phyloP scores from a whole-genome alignment of 2,329 filamentous ascomycete genomes.

The Diplocarpon mali region DNA sequence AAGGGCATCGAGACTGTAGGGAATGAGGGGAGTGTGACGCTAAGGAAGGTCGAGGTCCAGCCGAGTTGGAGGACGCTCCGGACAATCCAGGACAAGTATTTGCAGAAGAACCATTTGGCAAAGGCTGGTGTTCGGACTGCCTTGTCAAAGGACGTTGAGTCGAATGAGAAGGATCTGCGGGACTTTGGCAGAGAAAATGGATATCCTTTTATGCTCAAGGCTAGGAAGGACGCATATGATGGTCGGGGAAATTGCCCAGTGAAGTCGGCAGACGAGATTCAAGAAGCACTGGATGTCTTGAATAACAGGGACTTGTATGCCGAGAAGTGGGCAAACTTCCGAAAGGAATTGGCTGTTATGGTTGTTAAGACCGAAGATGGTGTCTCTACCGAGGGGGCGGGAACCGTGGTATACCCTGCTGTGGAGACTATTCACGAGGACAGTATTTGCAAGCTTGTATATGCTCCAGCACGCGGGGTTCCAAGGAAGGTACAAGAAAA shows the following conservation, averaged over 20 bases:
- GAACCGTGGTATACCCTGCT: constrained; percentile 65
- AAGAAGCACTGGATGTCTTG: constrained; percentile 57
- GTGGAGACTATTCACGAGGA: constrained; percentile 95
- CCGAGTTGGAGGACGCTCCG: constrained; percentile 80
- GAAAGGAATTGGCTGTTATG: constrained; percentile 84
- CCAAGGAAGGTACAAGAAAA: constrained; percentile 45
- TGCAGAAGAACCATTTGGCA: constrained; percentile 73
- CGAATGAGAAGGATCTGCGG: constrained; percentile 47
- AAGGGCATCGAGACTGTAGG: constrained; percentile 44
- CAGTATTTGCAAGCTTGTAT: constrained; percentile 88
- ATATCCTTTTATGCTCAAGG: constrained; percentile 87
- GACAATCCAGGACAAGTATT: constrained; percentile 87
- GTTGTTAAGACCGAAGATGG: constrained; percentile 76
- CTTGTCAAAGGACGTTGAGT: constrained; percentile 45
- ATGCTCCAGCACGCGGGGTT: constrained; percentile 69
- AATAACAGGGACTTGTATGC: constrained; percentile 68
- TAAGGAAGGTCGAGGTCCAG: constrained; percentile 51
- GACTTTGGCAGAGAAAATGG: constrained; percentile 55
- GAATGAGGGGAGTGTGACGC: constrained; percentile 29
- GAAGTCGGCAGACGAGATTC: constrained; percentile 46
- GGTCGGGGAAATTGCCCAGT: constrained; percentile 68
- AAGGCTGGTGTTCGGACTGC: constrained; percentile 61
- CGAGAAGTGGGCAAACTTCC: constrained; percentile 71
- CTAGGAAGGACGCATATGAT: constrained; percentile 82
- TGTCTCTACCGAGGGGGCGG: constrained; percentile 32